Evolutionary conservation across 306 rosid species (phyloP).

Genomic region (Nissolia schottii): DNA sequence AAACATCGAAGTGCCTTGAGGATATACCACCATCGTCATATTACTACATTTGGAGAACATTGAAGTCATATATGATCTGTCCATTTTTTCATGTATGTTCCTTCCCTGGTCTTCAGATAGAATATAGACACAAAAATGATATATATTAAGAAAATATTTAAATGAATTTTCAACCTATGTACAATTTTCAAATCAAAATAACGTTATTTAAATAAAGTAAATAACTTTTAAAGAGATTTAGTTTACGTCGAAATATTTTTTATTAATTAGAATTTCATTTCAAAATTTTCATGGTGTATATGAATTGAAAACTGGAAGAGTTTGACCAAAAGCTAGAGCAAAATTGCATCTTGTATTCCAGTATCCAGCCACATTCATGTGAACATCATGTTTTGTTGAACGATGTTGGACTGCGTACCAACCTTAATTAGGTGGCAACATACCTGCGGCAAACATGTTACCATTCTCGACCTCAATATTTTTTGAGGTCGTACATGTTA

Average conservation of each 20-base stretch:
- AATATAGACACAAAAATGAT: too few species aligned
- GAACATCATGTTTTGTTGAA: neutral
- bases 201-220: too few species aligned
- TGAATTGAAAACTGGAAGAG: neutral
- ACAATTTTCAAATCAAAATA: too few species aligned
- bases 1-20: too few species aligned
- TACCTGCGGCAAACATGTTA: neutral
- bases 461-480: constrained; percentile 4
- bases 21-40: too few species aligned
- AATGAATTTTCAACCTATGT: too few species aligned
- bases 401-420: neutral
- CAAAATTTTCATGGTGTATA: neutral
- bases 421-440: constrained; percentile 21
- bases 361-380: neutral
- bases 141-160: too few species aligned
- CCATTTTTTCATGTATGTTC: too few species aligned
- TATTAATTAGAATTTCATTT: neutral
- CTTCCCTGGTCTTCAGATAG: too few species aligned
- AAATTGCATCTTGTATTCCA: neutral
- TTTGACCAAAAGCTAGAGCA: constrained; percentile 14
- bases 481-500: neutral
- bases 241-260: neutral
- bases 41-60: too few species aligned
- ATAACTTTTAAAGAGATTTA: too few species aligned
- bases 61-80: too few species aligned